Conservation (phyloP, 768 basidiomycete species). For the Ramaria sp. region DNA sequence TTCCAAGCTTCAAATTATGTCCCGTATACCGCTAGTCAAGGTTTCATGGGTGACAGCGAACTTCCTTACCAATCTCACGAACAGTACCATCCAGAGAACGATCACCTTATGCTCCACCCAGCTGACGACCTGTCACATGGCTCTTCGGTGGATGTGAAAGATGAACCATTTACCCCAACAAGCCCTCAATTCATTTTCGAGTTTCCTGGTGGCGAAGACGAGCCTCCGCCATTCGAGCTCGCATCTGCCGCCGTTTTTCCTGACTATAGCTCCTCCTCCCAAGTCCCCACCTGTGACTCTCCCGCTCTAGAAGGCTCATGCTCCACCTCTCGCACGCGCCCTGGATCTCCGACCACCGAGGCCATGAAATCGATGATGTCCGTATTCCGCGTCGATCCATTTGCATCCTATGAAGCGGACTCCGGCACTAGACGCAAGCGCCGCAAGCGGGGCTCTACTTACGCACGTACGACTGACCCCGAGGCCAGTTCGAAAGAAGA, state of each 20-base stretch:
- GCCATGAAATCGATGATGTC: slow-evolving; percentile 7
- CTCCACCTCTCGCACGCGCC: neutral
- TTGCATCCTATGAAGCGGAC: slow-evolving; percentile 5
- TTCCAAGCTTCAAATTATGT: neutral
- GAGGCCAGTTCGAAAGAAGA: slow-evolving; percentile 3
- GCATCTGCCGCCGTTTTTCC: neutral
- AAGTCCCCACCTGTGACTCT: neutral
- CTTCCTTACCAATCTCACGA: neutral
- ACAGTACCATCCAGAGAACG: neutral
- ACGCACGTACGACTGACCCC: slow-evolving; percentile 1
- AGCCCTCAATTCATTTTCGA: slow-evolving; percentile 4
- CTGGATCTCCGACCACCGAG: slow-evolving; percentile 5
- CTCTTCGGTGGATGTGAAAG: neutral
- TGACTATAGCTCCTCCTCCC: neutral
- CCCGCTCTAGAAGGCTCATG: neutral
- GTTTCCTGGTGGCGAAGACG: slow-evolving; percentile 3
- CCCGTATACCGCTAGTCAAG: neutral
- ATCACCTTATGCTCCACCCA: no score
- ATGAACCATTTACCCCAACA: neutral
- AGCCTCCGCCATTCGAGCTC: neutral
- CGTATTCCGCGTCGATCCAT: slow-evolving; percentile 7
- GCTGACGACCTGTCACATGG: no score
- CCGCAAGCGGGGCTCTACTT: slow-evolving; percentile 1
- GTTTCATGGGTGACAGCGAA: neutral
- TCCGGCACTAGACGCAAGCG: neutral